Conservation (phyloP, 1,284 basidiomycete species). For the Mycena citricolor region DNA sequence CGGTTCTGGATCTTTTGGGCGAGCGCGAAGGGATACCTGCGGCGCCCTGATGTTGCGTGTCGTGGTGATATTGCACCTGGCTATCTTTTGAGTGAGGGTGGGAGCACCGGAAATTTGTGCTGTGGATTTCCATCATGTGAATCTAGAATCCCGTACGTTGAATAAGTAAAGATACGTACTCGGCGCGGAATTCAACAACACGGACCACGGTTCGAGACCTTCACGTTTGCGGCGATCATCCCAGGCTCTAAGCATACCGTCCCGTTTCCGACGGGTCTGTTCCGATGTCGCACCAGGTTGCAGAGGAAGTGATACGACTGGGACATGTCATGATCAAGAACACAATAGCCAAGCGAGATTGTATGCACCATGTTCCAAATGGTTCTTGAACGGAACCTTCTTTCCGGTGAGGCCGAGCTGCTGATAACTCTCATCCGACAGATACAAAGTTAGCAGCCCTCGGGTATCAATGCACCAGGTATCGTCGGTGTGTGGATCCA, state of each 20-base stretch:
- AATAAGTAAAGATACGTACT: slow-evolving; percentile 11
- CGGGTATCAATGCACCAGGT: slow-evolving; percentile 65
- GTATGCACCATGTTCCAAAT: slow-evolving; percentile 44
- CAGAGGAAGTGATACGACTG: slow-evolving; percentile 13
- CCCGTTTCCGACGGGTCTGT: slow-evolving; percentile 40
- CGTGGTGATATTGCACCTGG: slow-evolving; percentile 24
- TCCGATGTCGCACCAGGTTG: slow-evolving; percentile 40
- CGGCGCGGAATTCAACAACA: slow-evolving; percentile 16
- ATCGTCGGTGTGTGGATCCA: slow-evolving; percentile 42
- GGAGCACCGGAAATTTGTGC: slow-evolving; percentile 5
- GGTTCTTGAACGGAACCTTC: slow-evolving; percentile 47
- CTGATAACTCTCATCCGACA: slow-evolving; percentile 56
- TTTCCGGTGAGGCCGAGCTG: slow-evolving; percentile 54
- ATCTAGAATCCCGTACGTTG: too few relatives aligned
- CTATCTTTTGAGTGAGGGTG: slow-evolving; percentile 23
- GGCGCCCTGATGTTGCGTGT: slow-evolving; percentile 37
- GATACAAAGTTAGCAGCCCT: slow-evolving; percentile 53
- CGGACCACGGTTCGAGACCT: slow-evolving; percentile 11
- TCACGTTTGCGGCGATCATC: slow-evolving; percentile 16
- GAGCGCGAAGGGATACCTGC: slow-evolving; percentile 28
- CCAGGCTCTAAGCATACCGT: slow-evolving; percentile 28
- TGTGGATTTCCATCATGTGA: too few relatives aligned
- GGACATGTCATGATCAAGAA: not conserved
- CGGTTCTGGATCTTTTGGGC: slow-evolving; percentile 32
- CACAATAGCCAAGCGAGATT: slow-evolving; percentile 1